These are phyloP conservation scores for Pyrus bretschneideri DNA, from an alignment of 306 rosid species.

Conservation along the genomic window DNA sequence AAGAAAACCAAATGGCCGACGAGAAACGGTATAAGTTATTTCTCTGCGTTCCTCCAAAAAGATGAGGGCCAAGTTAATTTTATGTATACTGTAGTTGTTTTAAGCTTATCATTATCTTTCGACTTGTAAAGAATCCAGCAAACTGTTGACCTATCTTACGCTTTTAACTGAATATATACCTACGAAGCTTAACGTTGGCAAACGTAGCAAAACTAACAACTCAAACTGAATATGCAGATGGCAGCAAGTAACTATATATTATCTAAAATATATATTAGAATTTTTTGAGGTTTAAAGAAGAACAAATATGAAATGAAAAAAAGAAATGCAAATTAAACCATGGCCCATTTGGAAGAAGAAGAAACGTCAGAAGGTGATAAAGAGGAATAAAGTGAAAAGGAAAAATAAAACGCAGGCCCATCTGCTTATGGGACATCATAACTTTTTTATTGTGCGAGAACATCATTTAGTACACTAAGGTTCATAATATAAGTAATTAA, in stretches of 20 bases:
- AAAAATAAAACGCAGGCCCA: slow-evolving; percentile 20
- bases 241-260: neutral
- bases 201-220: neutral
- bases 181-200: neutral
- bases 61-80: no score
- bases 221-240: neutral
- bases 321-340: neutral
- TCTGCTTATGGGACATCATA: neutral
- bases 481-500: no score
- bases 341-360: slow-evolving; percentile 32
- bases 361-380: slow-evolving; percentile 26
- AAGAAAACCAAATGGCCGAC: no score
- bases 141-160: neutral
- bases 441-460: no score
- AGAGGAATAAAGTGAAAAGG: slow-evolving; percentile 21
- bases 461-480: no score
- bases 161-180: neutral
- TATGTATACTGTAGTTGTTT: neutral
- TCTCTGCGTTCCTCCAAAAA: no score
- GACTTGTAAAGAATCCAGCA: neutral
- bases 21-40: no score
- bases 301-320: neutral
- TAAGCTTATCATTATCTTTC: neutral
- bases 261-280: neutral
- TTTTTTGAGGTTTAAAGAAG: neutral